A percentile compares a stretch with the other conserved stretches of the same genome.
Conservation (phyloP, 2,329 filamentous ascomycete genomes). For the Fusarium longipes region DNA sequence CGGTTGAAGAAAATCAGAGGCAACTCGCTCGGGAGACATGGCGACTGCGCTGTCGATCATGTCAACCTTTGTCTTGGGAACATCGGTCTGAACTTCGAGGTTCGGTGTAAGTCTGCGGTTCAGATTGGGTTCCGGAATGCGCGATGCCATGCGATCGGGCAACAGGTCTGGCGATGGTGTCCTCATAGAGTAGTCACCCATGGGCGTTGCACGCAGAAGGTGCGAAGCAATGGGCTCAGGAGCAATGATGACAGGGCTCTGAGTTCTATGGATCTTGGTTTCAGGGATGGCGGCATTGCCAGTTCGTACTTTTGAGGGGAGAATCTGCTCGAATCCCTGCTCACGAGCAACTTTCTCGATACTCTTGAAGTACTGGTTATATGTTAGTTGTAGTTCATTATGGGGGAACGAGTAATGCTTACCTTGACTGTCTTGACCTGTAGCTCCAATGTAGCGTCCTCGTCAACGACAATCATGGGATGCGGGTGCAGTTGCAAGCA, state of each 20-base stretch:
- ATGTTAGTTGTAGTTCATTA: not conserved
- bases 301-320: conserved; percentile 67
- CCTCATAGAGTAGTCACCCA: conserved; percentile 65
- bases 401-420: conserved; percentile 19
- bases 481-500: conserved; percentile 83
- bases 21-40: conserved; percentile 64
- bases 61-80: conserved; percentile 56
- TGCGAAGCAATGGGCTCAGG: conserved; percentile 68
- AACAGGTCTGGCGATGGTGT: conserved; percentile 69
- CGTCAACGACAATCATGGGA: conserved; percentile 84
- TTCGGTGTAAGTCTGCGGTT: conserved; percentile 58
- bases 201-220: conserved; percentile 65
- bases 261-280: conserved; percentile 57
- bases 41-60: conserved; percentile 61
- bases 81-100: conserved; percentile 65
- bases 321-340: conserved; percentile 68
- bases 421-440: conserved; percentile 79
- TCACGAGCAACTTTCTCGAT: conserved; percentile 72
- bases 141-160: conserved; percentile 71
- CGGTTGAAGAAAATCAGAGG: conserved; percentile 63
- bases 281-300: conserved; percentile 56
- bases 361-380: conserved; percentile 72
- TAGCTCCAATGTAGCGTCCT: conserved; percentile 79
- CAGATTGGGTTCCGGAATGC: conserved; percentile 62
- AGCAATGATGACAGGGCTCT: conserved; percentile 59